Evolutionary conservation across 2,329 filamentous ascomycete genomes (phyloP), one percentile per base, ranked within the genome.

Genomic region (Mycosphaerella arachidis): DNA sequence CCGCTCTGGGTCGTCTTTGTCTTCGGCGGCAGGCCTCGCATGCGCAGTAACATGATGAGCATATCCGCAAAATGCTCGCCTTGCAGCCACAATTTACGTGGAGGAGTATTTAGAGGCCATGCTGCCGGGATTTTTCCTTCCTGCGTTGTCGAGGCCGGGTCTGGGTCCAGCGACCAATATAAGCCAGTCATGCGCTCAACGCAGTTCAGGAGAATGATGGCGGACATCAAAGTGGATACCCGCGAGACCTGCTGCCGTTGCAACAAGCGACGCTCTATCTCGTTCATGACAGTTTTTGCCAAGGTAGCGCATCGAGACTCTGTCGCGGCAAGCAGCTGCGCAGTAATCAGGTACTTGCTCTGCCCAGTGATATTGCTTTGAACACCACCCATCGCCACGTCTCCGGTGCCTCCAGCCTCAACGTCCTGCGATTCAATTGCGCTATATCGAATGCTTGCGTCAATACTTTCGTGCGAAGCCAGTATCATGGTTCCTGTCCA

Each of bases 101-200:
- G 81, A 4, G 77, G 74, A 61, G 78, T 79, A 62, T 84, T 79
- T 10, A 85, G 75, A 2, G 82, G 82, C 82, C 83, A 86, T 54
- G 60, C 46, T n/a, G 13, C 16, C 64, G 70, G 33, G 46, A 48
- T 1, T 71, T 5, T 70, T 16, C 37, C n/a, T 7, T 29, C 43
- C 2, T 20, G 24, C 4, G 8, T 57, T 20, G 18, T 40, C 18
- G 43, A 63, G 56, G 35, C 16, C 18, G 24, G 55, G 30, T 33
- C 29, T 18, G 18, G 31, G 31, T 69, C 68, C 46, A 68, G 67
- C 5, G 55, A 52, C 13, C 61, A 63, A 72, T 83, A 86, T 3
- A 84, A 73, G 77, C 82, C 84, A 67, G 81, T 81, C 72, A 83
- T 84, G 56, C 83, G 78, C 71, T 86, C 84, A 13, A 85, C 81